Conservation (phyloP, 371 early-diverging fungal genomes). For the Saksenaea vasiformis region DNA sequence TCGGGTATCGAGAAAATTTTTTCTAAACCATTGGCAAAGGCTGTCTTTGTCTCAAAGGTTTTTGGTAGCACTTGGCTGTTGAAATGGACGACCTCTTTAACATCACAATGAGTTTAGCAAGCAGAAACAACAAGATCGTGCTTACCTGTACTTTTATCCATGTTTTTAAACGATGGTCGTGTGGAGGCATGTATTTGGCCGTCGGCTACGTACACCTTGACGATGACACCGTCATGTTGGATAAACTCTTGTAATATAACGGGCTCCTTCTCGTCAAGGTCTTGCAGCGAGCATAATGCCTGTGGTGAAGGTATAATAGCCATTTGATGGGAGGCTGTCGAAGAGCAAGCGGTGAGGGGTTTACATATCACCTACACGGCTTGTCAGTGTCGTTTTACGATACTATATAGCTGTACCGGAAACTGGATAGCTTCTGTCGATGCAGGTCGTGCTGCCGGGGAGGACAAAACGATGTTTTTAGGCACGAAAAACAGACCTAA, state of each 20-base stretch:
- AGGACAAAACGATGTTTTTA: slow-evolving; percentile 19
- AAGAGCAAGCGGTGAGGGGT: slow-evolving; percentile 45
- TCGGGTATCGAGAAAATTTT: slow-evolving; percentile 24
- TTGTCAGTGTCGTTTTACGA: neutral
- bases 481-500: slow-evolving; percentile 31
- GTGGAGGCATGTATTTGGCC: slow-evolving; percentile 34
- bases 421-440: slow-evolving; percentile 25
- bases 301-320: slow-evolving; percentile 33
- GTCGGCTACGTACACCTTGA: slow-evolving; percentile 52
- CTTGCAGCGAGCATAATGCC: slow-evolving; percentile 15
- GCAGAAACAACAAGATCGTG: neutral
- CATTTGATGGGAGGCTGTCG: slow-evolving; percentile 50
- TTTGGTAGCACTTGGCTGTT: slow-evolving; percentile 54
- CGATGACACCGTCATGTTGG: slow-evolving; percentile 49
- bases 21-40: slow-evolving; percentile 24
- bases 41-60: slow-evolving; percentile 23
- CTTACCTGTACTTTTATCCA: slow-evolving; percentile 24
- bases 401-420: slow-evolving; percentile 33
- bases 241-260: slow-evolving; percentile 53
- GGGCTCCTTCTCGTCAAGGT: slow-evolving; percentile 24
- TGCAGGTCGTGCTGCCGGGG: slow-evolving; percentile 13
- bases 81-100: slow-evolving; percentile 33
- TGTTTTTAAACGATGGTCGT: slow-evolving; percentile 49
- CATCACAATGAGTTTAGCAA: neutral
- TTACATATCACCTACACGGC: slow-evolving; percentile 40